These are phyloP conservation scores for Fragaria ananassa DNA, from an alignment of 306 rosid genomes.

Conservation along the genomic window DNA sequence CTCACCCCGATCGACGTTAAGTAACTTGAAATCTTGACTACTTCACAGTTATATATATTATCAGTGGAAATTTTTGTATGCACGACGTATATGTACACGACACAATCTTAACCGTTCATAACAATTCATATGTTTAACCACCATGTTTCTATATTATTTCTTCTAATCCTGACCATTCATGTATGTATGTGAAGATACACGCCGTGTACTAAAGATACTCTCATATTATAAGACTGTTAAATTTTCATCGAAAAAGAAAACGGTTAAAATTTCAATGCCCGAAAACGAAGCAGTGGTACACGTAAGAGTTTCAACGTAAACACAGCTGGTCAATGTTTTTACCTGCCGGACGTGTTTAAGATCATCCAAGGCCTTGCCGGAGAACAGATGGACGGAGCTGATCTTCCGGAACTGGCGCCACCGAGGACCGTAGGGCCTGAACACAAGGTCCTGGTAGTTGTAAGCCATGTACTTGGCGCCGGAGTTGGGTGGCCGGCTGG, in stretches of 20 bases:
- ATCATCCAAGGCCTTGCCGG: slow-evolving; percentile 73
- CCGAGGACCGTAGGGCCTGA: slow-evolving; percentile 70
- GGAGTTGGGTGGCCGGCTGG: slow-evolving; percentile 75
- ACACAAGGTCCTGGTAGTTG: slow-evolving; percentile 75
- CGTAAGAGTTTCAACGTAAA: neutral
- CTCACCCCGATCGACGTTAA: neutral
- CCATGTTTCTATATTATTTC: no score
- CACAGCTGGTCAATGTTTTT: neutral
- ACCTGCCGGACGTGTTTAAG: slow-evolving; percentile 69
- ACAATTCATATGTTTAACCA: no score
- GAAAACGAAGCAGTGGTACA: no score
- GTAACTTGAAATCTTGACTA: neutral
- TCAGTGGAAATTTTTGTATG: no score
- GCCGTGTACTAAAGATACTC: no score
- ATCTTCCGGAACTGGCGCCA: slow-evolving; percentile 83
- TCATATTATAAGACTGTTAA: neutral
- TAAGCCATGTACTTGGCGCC: slow-evolving; percentile 69
- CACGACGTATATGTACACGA: no score
- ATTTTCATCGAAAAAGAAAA: no score
- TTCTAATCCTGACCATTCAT: no score
- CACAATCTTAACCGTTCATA: no score
- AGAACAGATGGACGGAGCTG: slow-evolving; percentile 72
- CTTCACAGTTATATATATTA: neutral
- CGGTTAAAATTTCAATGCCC: neutral
- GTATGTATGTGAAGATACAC: no score